Evolutionary conservation across 2,329 filamentous ascomycete species (phyloP), one percentile per base, ranked within the genome.

Genomic region (Colletotrichum truncatum): DNA sequence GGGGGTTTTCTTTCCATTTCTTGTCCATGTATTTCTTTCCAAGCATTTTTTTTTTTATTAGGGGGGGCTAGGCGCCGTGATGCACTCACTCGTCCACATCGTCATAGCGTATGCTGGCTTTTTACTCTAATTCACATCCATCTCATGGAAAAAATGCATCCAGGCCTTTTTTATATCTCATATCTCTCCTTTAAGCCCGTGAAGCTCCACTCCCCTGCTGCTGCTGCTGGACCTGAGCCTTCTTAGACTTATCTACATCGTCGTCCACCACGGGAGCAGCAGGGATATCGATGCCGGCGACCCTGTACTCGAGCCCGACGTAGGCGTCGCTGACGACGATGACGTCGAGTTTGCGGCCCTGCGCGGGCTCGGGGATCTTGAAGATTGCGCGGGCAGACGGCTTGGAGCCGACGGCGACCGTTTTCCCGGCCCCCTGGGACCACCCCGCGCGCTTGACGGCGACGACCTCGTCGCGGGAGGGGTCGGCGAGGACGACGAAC

Each of bases 381-480:
- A 94, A 82, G 21, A 79, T 80, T 6, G 88, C 81, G 73, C 81
- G 87, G 1, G 87, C 85, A 11, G 80, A 84, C 0, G 87, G 82
- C 64, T 77, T 84, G 14, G 76, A 76, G 4, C 83, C 83, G 4
- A 78, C 73, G 14, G 77, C 77, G 9, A 82, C 70, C 68, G 52
- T 60, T 52, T 61, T 62, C 16, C 72, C 18, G 57, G 69, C 28
- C 59, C 63, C 34, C 67, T 61, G 73, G 69, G 67, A 75, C 94
- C 96, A 98, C 2, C 89, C 90, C 0, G 96, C 87, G 28, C 96
- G 85, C 84, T 97, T 98, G 68, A 99, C 83, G 3, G 92, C 95
- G 4, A 97, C 78, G 38, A 98, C 85, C 70, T 98, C 93, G 64
- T 95, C 93, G 6, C 80, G 85, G 1, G 81, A 81, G 3, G 86